Evolutionary conservation across 305 asterid species (phyloP).

Genomic region (Plantago rigida): DNA sequence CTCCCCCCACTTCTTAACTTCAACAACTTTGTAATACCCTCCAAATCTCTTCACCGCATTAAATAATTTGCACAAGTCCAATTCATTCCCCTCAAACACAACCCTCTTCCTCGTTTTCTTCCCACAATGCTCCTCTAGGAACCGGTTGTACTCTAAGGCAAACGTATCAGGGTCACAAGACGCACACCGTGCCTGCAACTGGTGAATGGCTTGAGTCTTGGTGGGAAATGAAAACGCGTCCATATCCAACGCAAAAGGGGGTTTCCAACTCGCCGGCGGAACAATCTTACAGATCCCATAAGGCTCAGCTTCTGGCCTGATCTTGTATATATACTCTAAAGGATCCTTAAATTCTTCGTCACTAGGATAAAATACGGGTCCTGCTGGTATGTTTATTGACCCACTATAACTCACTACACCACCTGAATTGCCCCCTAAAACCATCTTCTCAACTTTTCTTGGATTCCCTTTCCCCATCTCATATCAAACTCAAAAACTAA

Average conservation of each 20-base stretch:
- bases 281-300: slow-evolving; percentile 90
- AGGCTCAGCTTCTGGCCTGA: slow-evolving; percentile 91
- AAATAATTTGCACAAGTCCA: slow-evolving; percentile 76
- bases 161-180: slow-evolving; percentile 81
- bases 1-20: slow-evolving; percentile 85
- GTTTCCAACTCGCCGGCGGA: slow-evolving; percentile 75
- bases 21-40: slow-evolving; percentile 62
- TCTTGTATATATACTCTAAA: slow-evolving; percentile 71
- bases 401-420: slow-evolving; percentile 38
- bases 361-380: slow-evolving; percentile 78
- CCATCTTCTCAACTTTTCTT: slow-evolving; percentile 67
- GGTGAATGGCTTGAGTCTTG: slow-evolving; percentile 87
- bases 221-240: slow-evolving; percentile 70
- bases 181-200: slow-evolving; percentile 77
- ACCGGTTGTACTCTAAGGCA: slow-evolving; percentile 62
- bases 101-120: slow-evolving; percentile 66
- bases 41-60: slow-evolving; percentile 84
- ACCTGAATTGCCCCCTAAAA: slow-evolving; percentile 41
- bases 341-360: slow-evolving; percentile 91
- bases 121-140: slow-evolving; percentile 74
- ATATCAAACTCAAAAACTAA: slow-evolving; percentile 23
- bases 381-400: slow-evolving; percentile 57
- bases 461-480: slow-evolving; percentile 69
- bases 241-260: slow-evolving; percentile 76
- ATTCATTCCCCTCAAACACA: slow-evolving; percentile 70